Conservation (phyloP, 371 early-diverging fungal species). For the Zopfochytrium polystomum region DNA sequence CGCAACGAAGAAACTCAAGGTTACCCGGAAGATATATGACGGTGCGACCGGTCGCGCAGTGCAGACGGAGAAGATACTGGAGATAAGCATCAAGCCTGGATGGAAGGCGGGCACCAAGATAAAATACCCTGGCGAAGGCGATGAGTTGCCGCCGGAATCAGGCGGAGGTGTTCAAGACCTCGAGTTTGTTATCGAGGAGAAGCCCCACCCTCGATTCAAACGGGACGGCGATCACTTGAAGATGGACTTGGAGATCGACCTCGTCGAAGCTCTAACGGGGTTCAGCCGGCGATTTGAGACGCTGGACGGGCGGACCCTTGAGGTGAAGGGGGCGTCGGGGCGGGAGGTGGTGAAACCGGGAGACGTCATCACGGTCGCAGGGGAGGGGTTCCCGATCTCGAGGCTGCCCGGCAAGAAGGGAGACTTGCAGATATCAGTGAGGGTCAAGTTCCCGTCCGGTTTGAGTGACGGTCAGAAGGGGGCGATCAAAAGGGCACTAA, state of each 20-base stretch:
- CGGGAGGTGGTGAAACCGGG: conserved; percentile 67
- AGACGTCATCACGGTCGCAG: conserved; percentile 65
- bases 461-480: conserved; percentile 69
- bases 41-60: conserved; percentile 23
- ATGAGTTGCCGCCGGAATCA: conserved; percentile 56
- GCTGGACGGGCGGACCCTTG: conserved; percentile 73
- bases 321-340: conserved; percentile 56
- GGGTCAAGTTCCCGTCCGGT: conserved; percentile 77
- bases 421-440: conserved; percentile 73
- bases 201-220: conserved; percentile 81
- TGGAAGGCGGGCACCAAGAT: conserved; percentile 98
- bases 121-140: conserved; percentile 90
- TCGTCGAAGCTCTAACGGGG: conserved; percentile 82
- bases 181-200: conserved; percentile 92
- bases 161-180: conserved; percentile 81
- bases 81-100: conserved; percentile 89
- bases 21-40: conserved; percentile 72
- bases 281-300: conserved; percentile 72
- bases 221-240: conserved; percentile 89
- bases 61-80: conserved; percentile 75
- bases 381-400: conserved; percentile 93
- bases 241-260: conserved; percentile 55
- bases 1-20: conserved; percentile 86
- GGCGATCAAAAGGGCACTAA: conserved; percentile 21
- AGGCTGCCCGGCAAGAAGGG: conserved; percentile 81